These are phyloP conservation scores for Cyberlindnera mrakii DNA, from an alignment of 805 yeast species.

Conservation along the genomic window DNA sequence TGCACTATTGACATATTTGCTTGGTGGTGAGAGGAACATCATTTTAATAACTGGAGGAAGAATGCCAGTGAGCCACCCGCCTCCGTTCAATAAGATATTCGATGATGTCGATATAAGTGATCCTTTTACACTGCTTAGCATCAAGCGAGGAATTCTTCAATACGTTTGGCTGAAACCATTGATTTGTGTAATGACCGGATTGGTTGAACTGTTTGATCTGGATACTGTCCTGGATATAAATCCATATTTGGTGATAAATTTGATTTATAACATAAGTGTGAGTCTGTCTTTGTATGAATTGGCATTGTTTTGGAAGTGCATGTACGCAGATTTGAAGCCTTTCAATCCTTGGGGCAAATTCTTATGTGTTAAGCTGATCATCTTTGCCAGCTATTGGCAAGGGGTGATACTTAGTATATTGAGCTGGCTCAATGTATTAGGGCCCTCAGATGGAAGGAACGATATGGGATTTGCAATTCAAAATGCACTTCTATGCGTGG, in stretches of 20 bases:
- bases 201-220: slow-evolving; percentile 40
- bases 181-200: slow-evolving; percentile 50
- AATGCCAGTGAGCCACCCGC: slow-evolving; percentile 58
- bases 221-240: slow-evolving; percentile 34
- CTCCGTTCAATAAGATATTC: slow-evolving; percentile 45
- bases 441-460: slow-evolving; percentile 14
- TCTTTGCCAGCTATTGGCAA: slow-evolving; percentile 99
- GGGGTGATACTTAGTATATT: slow-evolving; percentile 51
- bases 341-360: slow-evolving; percentile 91
- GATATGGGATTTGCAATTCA: slow-evolving; percentile 57
- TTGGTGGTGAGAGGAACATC: slow-evolving; percentile 90
- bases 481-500: slow-evolving; percentile 74
- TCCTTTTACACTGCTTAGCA: slow-evolving; percentile 66
- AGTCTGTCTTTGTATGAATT: slow-evolving; percentile 76
- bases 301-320: slow-evolving; percentile 89
- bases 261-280: slow-evolving; percentile 74
- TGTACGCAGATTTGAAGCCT: slow-evolving; percentile 68
- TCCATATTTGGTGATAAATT: slow-evolving; percentile 55
- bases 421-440: slow-evolving; percentile 39
- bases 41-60: slow-evolving; percentile 67
- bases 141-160: slow-evolving; percentile 84
- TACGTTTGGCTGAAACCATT: slow-evolving; percentile 93
- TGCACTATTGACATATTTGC: slow-evolving; percentile 68
- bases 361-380: slow-evolving; percentile 85
- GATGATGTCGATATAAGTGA: slow-evolving; percentile 76